Conservation (phyloP, 768 basidiomycete species). For the Paxillus rubicundulus region DNA sequence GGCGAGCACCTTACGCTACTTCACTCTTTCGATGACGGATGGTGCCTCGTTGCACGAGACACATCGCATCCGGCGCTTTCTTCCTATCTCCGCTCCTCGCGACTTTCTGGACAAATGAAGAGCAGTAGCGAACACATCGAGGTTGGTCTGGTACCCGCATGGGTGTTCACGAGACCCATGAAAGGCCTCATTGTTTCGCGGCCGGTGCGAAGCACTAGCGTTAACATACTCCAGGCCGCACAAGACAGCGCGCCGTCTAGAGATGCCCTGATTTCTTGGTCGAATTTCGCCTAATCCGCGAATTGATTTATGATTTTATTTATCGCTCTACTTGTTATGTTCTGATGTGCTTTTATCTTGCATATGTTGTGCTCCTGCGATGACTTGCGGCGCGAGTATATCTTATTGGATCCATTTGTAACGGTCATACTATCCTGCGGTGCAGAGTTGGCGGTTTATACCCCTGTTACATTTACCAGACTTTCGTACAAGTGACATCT, state of each 20-base stretch:
- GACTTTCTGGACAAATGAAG: slow-evolving; percentile 10
- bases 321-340: background rate
- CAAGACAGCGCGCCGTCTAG: slow-evolving; percentile 34
- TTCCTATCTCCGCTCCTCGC: slow-evolving; percentile 40
- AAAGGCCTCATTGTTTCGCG: slow-evolving; percentile 59
- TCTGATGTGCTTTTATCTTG: background rate
- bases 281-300: slow-evolving; percentile 46
- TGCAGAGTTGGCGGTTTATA: background rate
- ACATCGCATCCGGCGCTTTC: slow-evolving; percentile 37
- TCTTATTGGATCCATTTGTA: background rate
- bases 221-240: slow-evolving; percentile 48
- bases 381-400: slow-evolving; percentile 3
- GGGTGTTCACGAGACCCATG: slow-evolving; percentile 68
- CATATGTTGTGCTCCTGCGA: background rate
- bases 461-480: background rate
- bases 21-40: slow-evolving; percentile 73
- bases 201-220: slow-evolving; percentile 58
- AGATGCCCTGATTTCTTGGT: slow-evolving; percentile 65
- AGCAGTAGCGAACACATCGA: slow-evolving; percentile 45
- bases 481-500: background rate
- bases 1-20: slow-evolving; percentile 65
- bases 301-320: background rate
- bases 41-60: slow-evolving; percentile 71
- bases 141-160: slow-evolving; percentile 71
- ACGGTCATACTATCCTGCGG: background rate